Evolutionary conservation across 73 alveolate genomes (phyloP).

Genomic region (Paramecium octaurelia): DNA sequence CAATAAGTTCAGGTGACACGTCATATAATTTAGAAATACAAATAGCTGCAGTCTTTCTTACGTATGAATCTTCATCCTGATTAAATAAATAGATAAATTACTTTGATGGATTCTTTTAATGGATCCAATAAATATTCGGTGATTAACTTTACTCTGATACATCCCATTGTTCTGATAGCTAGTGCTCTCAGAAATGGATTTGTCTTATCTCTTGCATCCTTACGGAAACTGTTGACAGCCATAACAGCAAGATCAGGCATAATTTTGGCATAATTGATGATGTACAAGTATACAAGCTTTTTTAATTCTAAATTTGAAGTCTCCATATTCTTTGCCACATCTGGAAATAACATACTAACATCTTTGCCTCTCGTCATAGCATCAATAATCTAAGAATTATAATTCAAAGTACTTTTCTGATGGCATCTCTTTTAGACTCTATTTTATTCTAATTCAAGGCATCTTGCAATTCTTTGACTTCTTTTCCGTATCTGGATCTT

Average conservation of each 20-base stretch:
- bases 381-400: conserved; percentile 48
- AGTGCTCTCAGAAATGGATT: conserved; percentile 91
- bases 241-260: conserved; percentile 98
- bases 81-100: neutral
- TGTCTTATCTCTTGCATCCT: conserved; percentile 80
- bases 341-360: conserved; percentile 63
- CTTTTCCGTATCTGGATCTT: conserved; percentile 36
- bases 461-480: conserved; percentile 17
- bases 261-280: conserved; percentile 98
- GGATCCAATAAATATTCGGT: conserved; percentile 89
- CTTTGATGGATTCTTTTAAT: conserved; percentile 68
- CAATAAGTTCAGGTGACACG: conserved; percentile 93
- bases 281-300: conserved; percentile 97
- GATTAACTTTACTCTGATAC: conserved; percentile 88
- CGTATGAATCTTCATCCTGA: conserved; percentile 98
- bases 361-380: conserved; percentile 65
- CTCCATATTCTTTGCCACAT: conserved; percentile 59
- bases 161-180: conserved; percentile 97
- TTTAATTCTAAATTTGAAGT: conserved; percentile 84
- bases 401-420: conserved; percentile 25
- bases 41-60: conserved; percentile 98
- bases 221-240: conserved; percentile 97
- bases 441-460: conserved; percentile 14
- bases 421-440: conserved; percentile 37
- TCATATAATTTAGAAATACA: conserved; percentile 96